These are phyloP conservation scores for Kluyveromyces marxianus DNA, from an alignment of 1,139 yeast species.

Conservation along the genomic window DNA sequence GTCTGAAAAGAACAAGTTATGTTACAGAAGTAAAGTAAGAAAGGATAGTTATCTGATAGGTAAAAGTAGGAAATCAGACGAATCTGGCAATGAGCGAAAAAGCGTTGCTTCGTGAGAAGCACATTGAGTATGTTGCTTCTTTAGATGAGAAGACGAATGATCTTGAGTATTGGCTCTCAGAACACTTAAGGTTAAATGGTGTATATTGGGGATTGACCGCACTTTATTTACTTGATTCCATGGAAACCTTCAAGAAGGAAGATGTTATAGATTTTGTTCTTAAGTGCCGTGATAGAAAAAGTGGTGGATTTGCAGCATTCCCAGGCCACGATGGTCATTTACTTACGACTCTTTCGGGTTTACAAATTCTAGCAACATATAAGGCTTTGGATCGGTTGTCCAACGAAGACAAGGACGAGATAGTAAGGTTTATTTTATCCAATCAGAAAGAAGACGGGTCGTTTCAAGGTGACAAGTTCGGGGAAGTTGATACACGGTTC, in stretches of 20 bases:
- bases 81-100: slow-evolving; percentile 4
- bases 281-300: slow-evolving; percentile 51
- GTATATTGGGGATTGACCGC: slow-evolving; percentile 94
- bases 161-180: slow-evolving; percentile 82
- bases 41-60: not conserved
- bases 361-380: slow-evolving; percentile 69
- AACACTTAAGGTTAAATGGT: slow-evolving; percentile 85
- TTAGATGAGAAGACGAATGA: slow-evolving; percentile 46
- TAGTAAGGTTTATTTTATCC: slow-evolving; percentile 42
- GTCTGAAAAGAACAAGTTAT: not conserved
- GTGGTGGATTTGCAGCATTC: slow-evolving; percentile 87
- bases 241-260: slow-evolving; percentile 48
- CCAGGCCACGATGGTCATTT: slow-evolving; percentile 88
- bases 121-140: slow-evolving; percentile 44
- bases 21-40: no score
- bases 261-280: slow-evolving; percentile 63
- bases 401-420: slow-evolving; percentile 28
- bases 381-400: slow-evolving; percentile 43
- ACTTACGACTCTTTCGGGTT: slow-evolving; percentile 77
- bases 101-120: slow-evolving; percentile 29
- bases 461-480: slow-evolving; percentile 83
- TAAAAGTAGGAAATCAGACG: not conserved
- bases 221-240: slow-evolving; percentile 50
- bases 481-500: slow-evolving; percentile 89
- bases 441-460: slow-evolving; percentile 71